phyloP scores from a whole-genome alignment of 805 yeast species.

The Saturnispora dispora region DNA sequence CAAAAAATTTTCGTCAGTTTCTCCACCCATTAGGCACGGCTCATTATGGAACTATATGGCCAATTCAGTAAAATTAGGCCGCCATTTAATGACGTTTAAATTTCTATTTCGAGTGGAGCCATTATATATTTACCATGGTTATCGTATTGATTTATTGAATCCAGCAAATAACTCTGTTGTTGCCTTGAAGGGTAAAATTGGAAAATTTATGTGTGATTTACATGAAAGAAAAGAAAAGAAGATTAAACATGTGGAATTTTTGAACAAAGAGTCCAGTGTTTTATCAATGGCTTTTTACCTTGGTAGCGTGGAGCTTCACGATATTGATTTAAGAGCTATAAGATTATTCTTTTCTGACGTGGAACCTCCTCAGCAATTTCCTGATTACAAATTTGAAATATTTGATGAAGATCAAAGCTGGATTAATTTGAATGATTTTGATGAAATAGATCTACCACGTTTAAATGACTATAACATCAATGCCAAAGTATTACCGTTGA shows the following conservation, averaged over 20 bases:
- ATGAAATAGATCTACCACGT: slow-evolving; percentile 43
- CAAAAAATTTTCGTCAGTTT: slow-evolving; percentile 63
- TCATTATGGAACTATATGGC: slow-evolving; percentile 49
- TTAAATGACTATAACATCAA: slow-evolving; percentile 28
- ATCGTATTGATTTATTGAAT: slow-evolving; percentile 39
- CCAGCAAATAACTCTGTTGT: slow-evolving; percentile 37
- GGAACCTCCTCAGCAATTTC: slow-evolving; percentile 1
- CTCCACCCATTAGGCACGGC: slow-evolving; percentile 73
- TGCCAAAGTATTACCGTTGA: slow-evolving; percentile 50
- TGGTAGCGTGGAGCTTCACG: slow-evolving; percentile 47
- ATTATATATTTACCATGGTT: slow-evolving; percentile 61
- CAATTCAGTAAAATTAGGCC: slow-evolving; percentile 60
- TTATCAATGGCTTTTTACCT: slow-evolving; percentile 54
- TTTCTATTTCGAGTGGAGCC: slow-evolving; percentile 67
- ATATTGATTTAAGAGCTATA: slow-evolving; percentile 54
- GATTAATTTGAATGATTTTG: slow-evolving; percentile 55
- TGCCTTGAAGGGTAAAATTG: slow-evolving; percentile 60
- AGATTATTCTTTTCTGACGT: slow-evolving; percentile 32
- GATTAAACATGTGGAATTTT: slow-evolving; percentile 38
- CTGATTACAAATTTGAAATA: slow-evolving; percentile 18
- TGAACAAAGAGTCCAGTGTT: slow-evolving; percentile 38
- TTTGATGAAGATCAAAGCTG: slow-evolving; percentile 51
- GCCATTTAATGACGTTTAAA: slow-evolving; percentile 64
- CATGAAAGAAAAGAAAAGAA: slow-evolving; percentile 50
- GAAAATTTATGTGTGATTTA: slow-evolving; percentile 45